These are phyloP conservation scores for Immersiporthe knoxdaviesiana DNA, from an alignment of 2,329 filamentous ascomycete species.

Conservation along the genomic window DNA sequence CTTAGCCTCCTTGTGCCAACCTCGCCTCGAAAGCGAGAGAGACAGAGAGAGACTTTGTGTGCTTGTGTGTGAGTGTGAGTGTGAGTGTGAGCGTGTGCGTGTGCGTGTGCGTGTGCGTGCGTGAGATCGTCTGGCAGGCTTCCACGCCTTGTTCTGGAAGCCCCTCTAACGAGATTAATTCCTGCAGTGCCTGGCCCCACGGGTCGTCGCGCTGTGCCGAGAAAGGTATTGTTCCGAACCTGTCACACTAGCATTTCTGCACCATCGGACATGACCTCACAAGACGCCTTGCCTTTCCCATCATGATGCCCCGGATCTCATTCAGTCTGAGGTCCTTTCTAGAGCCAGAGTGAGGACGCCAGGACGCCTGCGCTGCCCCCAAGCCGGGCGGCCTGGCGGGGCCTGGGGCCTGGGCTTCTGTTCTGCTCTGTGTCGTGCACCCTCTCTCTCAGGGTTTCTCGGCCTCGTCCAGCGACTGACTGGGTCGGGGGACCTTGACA, in stretches of 20 bases:
- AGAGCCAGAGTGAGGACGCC: background rate
- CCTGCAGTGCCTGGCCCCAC: conserved; percentile 23
- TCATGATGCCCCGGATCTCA: background rate
- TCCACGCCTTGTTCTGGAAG: conserved; percentile 29
- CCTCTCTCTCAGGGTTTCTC: background rate
- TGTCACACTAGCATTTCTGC: conserved; percentile 19
- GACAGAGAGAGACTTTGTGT: background rate
- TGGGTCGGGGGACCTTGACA: background rate
- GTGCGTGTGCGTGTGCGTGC: background rate
- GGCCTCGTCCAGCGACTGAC: background rate
- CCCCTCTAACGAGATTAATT: conserved; percentile 16
- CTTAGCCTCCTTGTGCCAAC: conserved; percentile 12
- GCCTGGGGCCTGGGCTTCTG: background rate
- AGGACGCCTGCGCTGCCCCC: background rate
- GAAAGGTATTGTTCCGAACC: conserved; percentile 27
- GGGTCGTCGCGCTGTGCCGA: conserved; percentile 25
- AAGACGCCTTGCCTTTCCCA: conserved; percentile 14
- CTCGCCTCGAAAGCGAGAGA: conserved; percentile 1
- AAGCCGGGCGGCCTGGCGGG: background rate
- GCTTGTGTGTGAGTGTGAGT: background rate
- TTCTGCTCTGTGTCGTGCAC: background rate
- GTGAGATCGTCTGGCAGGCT: conserved; percentile 15
- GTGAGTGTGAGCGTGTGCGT: background rate
- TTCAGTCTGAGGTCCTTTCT: background rate
- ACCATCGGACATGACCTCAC: conserved; percentile 12